Base-by-base conservation (phyloP, 768 basidiomycete species). In the Glaciozyma antarctica region DNA sequence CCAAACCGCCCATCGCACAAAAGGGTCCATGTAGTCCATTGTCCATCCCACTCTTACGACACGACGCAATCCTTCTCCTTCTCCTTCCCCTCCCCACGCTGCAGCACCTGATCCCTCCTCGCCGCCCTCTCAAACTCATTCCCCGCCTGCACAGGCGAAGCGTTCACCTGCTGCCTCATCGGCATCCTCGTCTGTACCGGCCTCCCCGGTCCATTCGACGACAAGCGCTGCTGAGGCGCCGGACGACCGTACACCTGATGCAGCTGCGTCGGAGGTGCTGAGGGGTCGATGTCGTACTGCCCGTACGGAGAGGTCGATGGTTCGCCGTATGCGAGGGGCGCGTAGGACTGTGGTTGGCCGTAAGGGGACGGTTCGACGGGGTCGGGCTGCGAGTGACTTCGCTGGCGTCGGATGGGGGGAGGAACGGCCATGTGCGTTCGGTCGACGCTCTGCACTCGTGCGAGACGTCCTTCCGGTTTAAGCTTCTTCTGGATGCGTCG, bases 61-160 rank as follows among this genome's bases (percentile, higher is more conserved):
- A 93, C 85, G 56, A 88, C 78, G 74, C 90, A 93, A 58, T 90
- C 89, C 77, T 88, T 88, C 75, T 85, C 85, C 77, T 86, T 86
- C 61, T 78, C 79, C 30, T 78, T 80, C 75, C 58, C 65, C 58
- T 58, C 59, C 47, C 61, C 38, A 44, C 52, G 41, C 63, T 64
- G 62, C 41, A 67, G 28, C 8, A 67, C 69, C 51, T 59, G 48
- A 41, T 70, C 65, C 30, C 65, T 43, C 38, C 64, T 62, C 30
- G 48, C 51, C 47, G 62, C 43, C 45, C 58, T 57, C 61, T 44
- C 56, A 32, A 34, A 61, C 4, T 17, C 13, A 26, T 62, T 61
- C 47, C 41, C 44, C 10, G 41, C 54, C 17, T 32, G 57, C 12
- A 49, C 51, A 15, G 65, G 55, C 41, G 34, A 56, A 10, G 52